Base-by-base conservation (phyloP, 2,329 filamentous ascomycete genomes). In the Xylaria sp. region DNA sequence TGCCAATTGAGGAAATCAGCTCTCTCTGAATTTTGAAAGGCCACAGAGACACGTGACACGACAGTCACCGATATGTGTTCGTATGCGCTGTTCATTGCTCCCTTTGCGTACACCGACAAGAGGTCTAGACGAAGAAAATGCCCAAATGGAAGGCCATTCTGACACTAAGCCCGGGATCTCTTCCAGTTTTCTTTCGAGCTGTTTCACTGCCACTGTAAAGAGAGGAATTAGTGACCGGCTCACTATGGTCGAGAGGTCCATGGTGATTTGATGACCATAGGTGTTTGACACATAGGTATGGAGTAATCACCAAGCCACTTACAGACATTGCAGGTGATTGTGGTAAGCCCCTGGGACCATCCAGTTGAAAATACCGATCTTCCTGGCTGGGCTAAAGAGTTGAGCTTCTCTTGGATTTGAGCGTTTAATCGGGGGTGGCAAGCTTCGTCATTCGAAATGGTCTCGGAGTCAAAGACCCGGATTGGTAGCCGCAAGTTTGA, bases 361-460 rank as follows among this genome's bases (percentile, higher is more conserved):
- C 90, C 90, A 70, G 88, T 87, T 55, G 90, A 78, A 71, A 93
- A 92, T 8, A 92, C 89, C 19, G 88, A 88, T 56, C 82, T 77
- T 69, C 92, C 92, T 60, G 79, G 78, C 28, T 75, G 74, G 4
- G 72, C 70, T 19, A 80, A 71, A 6, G 52, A 60, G 12, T 75
- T 70, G 82, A 82, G 67, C 71, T 78, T 42, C 69, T 72, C 51
- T 72, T 74, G 78, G 12, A 77, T 73, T 72, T 19, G 25, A 5
- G 17, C n/a, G 7, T 11, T 7, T 31, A 28, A 60, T n/a, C 38
- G 43, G 9, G 45, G 33, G 42, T 69, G 61, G 28, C 51, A 64
- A 17, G 53, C 57, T 51, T 74, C 75, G 31, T 82, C 73, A 14
- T 82, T 77, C 33, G 84, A 43, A 11, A 25, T 6, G 14, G 6